phyloP scores from a whole-genome alignment of 352 stramenopile species.

The Pythium volutum region DNA sequence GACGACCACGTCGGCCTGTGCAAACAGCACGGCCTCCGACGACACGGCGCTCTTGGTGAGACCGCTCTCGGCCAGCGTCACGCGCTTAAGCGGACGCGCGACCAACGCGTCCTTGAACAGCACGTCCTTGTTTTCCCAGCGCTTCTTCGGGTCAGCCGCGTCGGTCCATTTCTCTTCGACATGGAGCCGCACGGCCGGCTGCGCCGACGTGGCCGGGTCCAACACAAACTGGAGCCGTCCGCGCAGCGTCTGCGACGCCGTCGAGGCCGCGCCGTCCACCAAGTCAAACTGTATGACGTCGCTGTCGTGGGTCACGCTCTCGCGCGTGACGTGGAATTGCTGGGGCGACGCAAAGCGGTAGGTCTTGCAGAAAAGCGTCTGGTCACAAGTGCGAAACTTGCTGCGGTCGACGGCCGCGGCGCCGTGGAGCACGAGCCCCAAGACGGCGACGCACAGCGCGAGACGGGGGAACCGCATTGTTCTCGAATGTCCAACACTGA shows the following conservation, averaged over 20 bases:
- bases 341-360: conserved; percentile 40
- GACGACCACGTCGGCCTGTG: conserved; percentile 37
- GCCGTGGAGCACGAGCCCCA: not conserved
- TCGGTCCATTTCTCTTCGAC: conserved; percentile 54
- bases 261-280: conserved; percentile 18
- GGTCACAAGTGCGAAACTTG: conserved; percentile 98
- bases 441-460: conserved; percentile 5
- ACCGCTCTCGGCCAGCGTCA: conserved; percentile 34
- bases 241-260: conserved; percentile 22
- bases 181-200: conserved; percentile 60
- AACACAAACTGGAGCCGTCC: conserved; percentile 58
- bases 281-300: conserved; percentile 51
- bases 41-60: conserved; percentile 26
- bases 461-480: conserved; percentile 9
- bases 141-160: conserved; percentile 44
- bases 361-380: conserved; percentile 97
- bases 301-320: conserved; percentile 28
- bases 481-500: not conserved
- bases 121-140: conserved; percentile 57
- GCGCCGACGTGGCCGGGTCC: conserved; percentile 21
- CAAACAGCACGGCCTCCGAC: conserved; percentile 37
- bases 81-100: conserved; percentile 32
- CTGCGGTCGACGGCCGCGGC: conserved; percentile 89
- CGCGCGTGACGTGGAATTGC: conserved; percentile 33
- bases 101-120: conserved; percentile 33